Evolutionary conservation across 2,329 filamentous ascomycete genomes (phyloP), one percentile per base, ranked within the genome.

Genomic region (Colletotrichum filicis): DNA sequence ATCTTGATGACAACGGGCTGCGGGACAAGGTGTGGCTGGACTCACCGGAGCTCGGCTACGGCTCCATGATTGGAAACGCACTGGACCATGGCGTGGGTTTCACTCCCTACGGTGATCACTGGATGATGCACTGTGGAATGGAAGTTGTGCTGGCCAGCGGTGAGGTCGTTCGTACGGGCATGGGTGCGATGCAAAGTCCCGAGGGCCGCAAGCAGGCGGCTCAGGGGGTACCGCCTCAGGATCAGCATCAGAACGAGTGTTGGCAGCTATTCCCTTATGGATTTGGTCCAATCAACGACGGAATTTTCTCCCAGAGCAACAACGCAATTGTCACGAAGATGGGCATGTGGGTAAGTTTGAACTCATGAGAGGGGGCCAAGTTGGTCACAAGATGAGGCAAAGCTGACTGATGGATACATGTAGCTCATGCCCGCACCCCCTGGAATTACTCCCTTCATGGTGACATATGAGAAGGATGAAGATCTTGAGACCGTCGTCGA

Each of bases 321-420:
- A 81, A 88, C 14, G 88, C 87, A 37, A 86, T 89, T 46, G 85
- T 88, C 7, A 86, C 85, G 3, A 89, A 90, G 78, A 87, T 90
- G 83, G 88, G 88, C 0, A 82, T 89, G 66, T 79, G 80, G 66
- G 67, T 69, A 26, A 59, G 67, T 68, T 53, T 4, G 28, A 11
- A 4, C 3, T 9, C 8, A 30, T 14, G n/a, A n/a, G 9, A 26
- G 5, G 9, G 14, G 37, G 11, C 37, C 16, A 19, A 9, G 2
- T n/a, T 35, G 4, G n/a, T 7, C n/a, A 26, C 16, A 2, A 6
- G n/a, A 49, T 22, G 24, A 37, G 5, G 30, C 6, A 22, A 26
- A 37, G 5, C 22, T 53, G 14, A 24, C 59, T 28, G 28, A 46
- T 14, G 11, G 14, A 12, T 19, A 26, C 26, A 26, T 26, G 26